These are phyloP conservation scores for Alternaria triticimaculans DNA, from an alignment of 2,329 filamentous ascomycete species.

Conservation along the genomic window DNA sequence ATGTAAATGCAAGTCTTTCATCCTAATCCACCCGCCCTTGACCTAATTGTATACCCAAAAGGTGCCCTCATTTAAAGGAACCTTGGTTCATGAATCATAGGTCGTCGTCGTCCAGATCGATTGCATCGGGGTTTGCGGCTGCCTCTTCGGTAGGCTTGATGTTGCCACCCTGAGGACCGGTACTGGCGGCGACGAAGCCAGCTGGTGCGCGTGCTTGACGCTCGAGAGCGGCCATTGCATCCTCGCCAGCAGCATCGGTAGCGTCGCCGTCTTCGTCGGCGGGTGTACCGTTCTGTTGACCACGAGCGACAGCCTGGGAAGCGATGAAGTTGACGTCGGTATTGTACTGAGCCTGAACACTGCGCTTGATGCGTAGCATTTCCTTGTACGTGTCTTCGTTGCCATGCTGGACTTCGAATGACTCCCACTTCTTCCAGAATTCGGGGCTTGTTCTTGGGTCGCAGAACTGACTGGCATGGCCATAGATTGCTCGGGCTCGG, in stretches of 20 bases:
- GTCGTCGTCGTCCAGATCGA: slow-evolving; percentile 71
- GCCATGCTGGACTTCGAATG: slow-evolving; percentile 95
- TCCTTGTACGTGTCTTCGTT: slow-evolving; percentile 99
- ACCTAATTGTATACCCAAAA: neutral
- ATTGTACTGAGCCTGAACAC: slow-evolving; percentile 97
- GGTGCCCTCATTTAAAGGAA: neutral
- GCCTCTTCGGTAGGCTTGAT: slow-evolving; percentile 51
- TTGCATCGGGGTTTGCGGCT: slow-evolving; percentile 81
- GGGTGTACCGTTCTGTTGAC: slow-evolving; percentile 64
- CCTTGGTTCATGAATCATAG: slow-evolving; percentile 39
- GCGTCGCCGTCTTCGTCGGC: slow-evolving; percentile 48
- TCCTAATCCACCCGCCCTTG: slow-evolving; percentile 10
- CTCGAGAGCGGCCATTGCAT: slow-evolving; percentile 90
- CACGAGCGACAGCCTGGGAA: slow-evolving; percentile 87
- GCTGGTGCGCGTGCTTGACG: slow-evolving; percentile 85
- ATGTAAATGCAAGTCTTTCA: slow-evolving; percentile 17
- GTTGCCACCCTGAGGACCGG: slow-evolving; percentile 70
- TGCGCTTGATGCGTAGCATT: slow-evolving; percentile 97
- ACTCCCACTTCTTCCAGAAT: slow-evolving; percentile 98
- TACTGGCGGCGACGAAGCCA: slow-evolving; percentile 89
- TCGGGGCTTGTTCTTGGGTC: slow-evolving; percentile 87
- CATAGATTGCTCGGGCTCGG: slow-evolving; percentile 91
- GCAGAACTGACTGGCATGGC: slow-evolving; percentile 95
- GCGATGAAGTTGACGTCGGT: slow-evolving; percentile 99
- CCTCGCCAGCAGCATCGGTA: slow-evolving; percentile 61